Percentiles rank a stretch among this genome's conserved stretches.
Conservation (phyloP, 306 rosid species). For the Begonia masoniana region DNA sequence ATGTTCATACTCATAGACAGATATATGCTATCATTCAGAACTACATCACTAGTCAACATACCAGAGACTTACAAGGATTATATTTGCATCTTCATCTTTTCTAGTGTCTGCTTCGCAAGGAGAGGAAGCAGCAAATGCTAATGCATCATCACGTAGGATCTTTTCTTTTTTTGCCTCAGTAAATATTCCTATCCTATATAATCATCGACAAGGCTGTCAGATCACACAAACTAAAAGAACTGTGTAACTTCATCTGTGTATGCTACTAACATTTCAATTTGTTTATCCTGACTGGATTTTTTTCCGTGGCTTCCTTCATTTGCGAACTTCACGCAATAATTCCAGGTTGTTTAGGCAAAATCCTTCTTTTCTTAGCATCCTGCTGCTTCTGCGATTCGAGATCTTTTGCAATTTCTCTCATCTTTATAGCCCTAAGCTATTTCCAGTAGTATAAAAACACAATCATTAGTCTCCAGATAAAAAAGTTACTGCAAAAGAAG, state of each 20-base stretch:
- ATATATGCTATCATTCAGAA: too few relatives aligned
- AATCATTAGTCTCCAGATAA: too few relatives aligned
- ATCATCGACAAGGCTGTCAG: too few relatives aligned
- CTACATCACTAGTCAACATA: not conserved
- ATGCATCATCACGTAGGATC: not conserved
- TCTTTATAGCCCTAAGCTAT: slow-evolving; percentile 59
- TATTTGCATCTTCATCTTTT: slow-evolving; percentile 2
- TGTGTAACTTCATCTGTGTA: not conserved
- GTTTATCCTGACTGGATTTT: slow-evolving; percentile 39
- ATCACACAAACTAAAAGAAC: too few relatives aligned
- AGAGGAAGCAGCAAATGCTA: slow-evolving; percentile 1
- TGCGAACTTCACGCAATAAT: slow-evolving; percentile 10
- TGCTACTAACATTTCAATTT: slow-evolving; percentile 61
- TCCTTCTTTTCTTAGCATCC: slow-evolving; percentile 19
- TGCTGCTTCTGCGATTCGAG: slow-evolving; percentile 55
- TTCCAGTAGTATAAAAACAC: not conserved
- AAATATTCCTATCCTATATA: slow-evolving; percentile 11
- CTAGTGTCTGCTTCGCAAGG: not conserved
- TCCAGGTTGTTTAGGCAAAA: slow-evolving; percentile 5
- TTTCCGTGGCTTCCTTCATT: slow-evolving; percentile 3
- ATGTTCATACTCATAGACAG: not conserved
- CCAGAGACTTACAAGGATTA: slow-evolving; percentile 4
- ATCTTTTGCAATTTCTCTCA: slow-evolving; percentile 60
- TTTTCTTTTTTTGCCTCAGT: slow-evolving; percentile 2
- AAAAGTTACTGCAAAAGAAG: too few relatives aligned